Conservation (phyloP, 805 yeast genomes). For the Wickerhamiella azymoides region DNA sequence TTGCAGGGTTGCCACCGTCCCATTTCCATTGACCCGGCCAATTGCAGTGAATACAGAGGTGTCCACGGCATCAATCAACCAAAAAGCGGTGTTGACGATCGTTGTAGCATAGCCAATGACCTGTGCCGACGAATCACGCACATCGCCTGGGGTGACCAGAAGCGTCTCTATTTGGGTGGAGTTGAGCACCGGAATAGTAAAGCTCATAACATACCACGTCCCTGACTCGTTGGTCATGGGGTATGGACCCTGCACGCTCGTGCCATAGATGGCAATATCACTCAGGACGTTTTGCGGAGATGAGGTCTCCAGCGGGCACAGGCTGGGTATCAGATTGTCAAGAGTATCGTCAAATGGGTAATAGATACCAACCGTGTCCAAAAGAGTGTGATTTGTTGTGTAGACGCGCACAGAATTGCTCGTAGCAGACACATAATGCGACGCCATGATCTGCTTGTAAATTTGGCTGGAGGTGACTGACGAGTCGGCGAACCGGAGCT, state of each 20-base stretch:
- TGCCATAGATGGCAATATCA: neutral
- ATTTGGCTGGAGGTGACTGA: neutral
- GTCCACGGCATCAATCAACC: neutral
- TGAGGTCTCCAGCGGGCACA: neutral
- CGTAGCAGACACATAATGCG: neutral
- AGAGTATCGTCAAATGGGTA: neutral
- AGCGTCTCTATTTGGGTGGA: neutral
- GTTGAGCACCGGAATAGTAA: conserved; percentile 1
- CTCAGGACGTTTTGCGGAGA: neutral
- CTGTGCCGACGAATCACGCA: neutral
- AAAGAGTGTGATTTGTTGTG: neutral
- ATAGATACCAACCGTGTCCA: neutral
- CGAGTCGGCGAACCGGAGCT: neutral
- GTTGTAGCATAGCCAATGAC: neutral
- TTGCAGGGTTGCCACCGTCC: neutral
- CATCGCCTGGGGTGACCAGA: neutral
- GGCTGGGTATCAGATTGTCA: neutral
- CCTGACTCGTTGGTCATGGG: neutral
- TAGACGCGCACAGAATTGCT: neutral
- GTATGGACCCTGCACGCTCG: neutral
- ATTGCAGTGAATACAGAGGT: neutral
- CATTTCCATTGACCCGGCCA: neutral
- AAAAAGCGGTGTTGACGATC: neutral
- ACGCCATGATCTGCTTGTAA: neutral
- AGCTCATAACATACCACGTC: neutral